Conservation (phyloP, 1,284 basidiomycete species). For the Amylostereum areolatum region DNA sequence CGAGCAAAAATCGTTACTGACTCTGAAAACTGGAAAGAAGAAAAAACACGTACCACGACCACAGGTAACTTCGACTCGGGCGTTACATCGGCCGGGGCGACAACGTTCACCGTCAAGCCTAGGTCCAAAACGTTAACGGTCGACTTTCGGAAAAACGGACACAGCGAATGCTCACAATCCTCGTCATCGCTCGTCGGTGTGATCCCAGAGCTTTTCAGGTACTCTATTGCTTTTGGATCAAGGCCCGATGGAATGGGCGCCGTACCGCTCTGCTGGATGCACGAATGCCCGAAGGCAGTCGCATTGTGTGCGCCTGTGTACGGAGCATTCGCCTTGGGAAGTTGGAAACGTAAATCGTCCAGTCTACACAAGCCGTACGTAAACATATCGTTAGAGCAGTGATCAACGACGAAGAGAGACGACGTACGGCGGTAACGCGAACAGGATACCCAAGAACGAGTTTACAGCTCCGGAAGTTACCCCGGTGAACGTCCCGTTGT, state of each 20-base stretch:
- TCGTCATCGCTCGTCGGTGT: not conserved
- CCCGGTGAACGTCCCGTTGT: conserved; percentile 15
- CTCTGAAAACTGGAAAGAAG: not conserved
- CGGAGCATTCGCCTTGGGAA: not conserved
- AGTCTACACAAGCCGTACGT: not conserved
- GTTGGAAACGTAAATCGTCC: conserved; percentile 2
- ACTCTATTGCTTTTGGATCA: not conserved
- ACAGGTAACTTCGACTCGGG: not conserved
- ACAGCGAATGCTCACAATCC: not conserved
- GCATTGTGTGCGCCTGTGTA: conserved; percentile 2
- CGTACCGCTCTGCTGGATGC: not conserved
- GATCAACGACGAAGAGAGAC: not conserved
- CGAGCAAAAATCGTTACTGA: not conserved
- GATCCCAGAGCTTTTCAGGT: not conserved
- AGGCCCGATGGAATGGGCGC: not conserved
- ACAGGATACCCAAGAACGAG: conserved; percentile 48
- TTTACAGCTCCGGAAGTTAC: conserved; percentile 15
- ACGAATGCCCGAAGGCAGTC: not conserved
- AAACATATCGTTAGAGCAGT: not conserved
- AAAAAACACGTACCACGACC: not conserved
- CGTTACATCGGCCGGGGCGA: not conserved
- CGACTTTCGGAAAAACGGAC: not conserved
- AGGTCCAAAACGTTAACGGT: too few relatives aligned
- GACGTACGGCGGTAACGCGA: conserved; percentile 36
- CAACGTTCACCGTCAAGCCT: not conserved